These are phyloP conservation scores for Geranium rotundifolium DNA, from an alignment of 345 rosid species.

Conservation along the genomic window DNA sequence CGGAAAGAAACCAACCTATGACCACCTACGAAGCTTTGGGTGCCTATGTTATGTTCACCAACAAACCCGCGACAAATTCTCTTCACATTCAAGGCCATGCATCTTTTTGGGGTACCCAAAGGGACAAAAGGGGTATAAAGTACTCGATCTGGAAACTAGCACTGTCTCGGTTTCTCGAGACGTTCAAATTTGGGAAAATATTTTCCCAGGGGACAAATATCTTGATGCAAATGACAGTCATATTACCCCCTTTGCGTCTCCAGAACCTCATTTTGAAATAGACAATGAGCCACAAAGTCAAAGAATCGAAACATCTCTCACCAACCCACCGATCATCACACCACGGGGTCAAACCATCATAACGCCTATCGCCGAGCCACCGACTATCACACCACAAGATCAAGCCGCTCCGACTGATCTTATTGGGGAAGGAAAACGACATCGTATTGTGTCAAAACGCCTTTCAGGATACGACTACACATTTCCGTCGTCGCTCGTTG, in stretches of 20 bases:
- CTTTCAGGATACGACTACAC: not conserved
- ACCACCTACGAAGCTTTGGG: not conserved
- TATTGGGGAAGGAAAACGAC: too few species aligned
- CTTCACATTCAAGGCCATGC: not conserved
- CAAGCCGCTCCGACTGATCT: too few species aligned
- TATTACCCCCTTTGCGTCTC: not conserved
- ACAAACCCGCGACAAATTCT: not conserved
- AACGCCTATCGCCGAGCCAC: too few species aligned
- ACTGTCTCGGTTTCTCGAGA: not conserved
- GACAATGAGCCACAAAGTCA: too few species aligned
- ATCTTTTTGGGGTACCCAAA: conserved; percentile 6
- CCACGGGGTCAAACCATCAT: too few species aligned
- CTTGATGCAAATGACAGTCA: not conserved
- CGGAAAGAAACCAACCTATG: not conserved
- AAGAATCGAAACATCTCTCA: too few species aligned
- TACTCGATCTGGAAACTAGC: not conserved
- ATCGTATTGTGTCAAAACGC: not conserved
- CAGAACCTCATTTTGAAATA: too few species aligned
- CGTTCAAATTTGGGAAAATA: not conserved
- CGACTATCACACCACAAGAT: not conserved
- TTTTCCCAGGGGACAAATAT: not conserved
- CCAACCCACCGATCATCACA: too few species aligned
- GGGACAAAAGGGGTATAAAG: not conserved
- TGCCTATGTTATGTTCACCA: too few species aligned
- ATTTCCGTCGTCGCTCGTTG: not conserved